phyloP scores from a whole-genome alignment of 2,329 filamentous ascomycete species.

The Penicillium occitanis region DNA sequence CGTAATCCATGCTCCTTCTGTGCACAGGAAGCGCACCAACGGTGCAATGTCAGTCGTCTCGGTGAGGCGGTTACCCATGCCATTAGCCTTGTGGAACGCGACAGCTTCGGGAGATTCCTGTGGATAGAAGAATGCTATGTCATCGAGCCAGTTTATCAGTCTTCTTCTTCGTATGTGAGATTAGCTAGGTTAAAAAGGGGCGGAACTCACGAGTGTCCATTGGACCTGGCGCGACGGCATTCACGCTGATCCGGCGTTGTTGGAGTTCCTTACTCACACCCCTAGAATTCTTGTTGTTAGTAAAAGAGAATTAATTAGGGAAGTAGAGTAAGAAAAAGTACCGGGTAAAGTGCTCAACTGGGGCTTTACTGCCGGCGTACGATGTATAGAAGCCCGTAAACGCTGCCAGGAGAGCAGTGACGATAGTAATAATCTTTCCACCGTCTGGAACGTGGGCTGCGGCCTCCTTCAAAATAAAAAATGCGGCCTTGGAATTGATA shows the following conservation, averaged over 20 bases:
- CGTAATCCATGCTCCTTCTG: slow-evolving; percentile 49
- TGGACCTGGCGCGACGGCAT: slow-evolving; percentile 55
- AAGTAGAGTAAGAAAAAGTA: slow-evolving; percentile 30
- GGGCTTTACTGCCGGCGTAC: slow-evolving; percentile 56
- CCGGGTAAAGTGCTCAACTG: slow-evolving; percentile 60
- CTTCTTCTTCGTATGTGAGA: background rate
- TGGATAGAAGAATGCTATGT: slow-evolving; percentile 46
- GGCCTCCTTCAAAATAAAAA: slow-evolving; percentile 49
- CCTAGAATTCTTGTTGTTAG: slow-evolving; percentile 13
- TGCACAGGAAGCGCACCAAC: slow-evolving; percentile 46
- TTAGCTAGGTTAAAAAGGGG: background rate
- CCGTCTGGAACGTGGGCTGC: slow-evolving; percentile 45
- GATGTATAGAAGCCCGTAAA: slow-evolving; percentile 50
- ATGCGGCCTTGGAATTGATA: slow-evolving; percentile 50
- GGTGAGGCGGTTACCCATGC: slow-evolving; percentile 44
- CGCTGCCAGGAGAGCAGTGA: slow-evolving; percentile 48
- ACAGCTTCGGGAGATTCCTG: slow-evolving; percentile 47
- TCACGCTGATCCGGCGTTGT: slow-evolving; percentile 52
- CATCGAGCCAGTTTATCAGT: background rate
- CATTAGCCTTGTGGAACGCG: slow-evolving; percentile 48
- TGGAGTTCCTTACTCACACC: slow-evolving; percentile 58
- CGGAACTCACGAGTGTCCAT: slow-evolving; percentile 51
- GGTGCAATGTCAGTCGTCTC: slow-evolving; percentile 49
- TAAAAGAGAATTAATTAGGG: background rate
- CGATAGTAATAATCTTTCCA: slow-evolving; percentile 51